Conservation (phyloP, 2,329 filamentous ascomycete genomes). For the Claviceps spartinae region DNA sequence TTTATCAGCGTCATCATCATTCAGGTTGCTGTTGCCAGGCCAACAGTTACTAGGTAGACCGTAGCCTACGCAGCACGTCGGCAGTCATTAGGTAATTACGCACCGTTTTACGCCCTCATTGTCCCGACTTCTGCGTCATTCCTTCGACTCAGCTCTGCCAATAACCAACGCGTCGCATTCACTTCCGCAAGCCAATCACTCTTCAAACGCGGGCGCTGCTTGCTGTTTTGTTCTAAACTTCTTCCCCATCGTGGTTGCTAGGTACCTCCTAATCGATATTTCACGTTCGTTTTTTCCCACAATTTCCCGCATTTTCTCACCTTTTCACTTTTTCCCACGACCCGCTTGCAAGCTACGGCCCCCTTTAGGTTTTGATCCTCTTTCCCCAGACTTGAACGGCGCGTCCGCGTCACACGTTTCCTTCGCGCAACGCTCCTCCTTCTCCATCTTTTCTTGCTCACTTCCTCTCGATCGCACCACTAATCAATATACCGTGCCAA, state of each 20-base stretch:
- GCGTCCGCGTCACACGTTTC: neutral
- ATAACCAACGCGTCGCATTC: conserved; percentile 1
- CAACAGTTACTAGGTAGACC: too few relatives aligned
- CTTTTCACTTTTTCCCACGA: neutral
- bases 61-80: too few relatives aligned
- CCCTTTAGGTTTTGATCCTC: neutral
- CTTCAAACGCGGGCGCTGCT: neutral
- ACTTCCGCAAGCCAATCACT: neutral
- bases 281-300: neutral
- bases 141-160: neutral
- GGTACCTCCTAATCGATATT: neutral
- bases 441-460: neutral
- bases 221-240: neutral
- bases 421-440: neutral
- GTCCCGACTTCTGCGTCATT: neutral
- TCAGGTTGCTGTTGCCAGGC: too few relatives aligned
- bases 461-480: too few relatives aligned
- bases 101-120: neutral
- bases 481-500: too few relatives aligned
- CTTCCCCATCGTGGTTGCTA: neutral
- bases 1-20: too few relatives aligned
- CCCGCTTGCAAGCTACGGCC: too few relatives aligned
- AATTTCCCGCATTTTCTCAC: neutral
- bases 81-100: neutral
- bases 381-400: neutral